A percentile compares a stretch with the other conserved stretches of the same genome.
Conservation (phyloP, 257 asterid species). For the Ballota nigra region DNA sequence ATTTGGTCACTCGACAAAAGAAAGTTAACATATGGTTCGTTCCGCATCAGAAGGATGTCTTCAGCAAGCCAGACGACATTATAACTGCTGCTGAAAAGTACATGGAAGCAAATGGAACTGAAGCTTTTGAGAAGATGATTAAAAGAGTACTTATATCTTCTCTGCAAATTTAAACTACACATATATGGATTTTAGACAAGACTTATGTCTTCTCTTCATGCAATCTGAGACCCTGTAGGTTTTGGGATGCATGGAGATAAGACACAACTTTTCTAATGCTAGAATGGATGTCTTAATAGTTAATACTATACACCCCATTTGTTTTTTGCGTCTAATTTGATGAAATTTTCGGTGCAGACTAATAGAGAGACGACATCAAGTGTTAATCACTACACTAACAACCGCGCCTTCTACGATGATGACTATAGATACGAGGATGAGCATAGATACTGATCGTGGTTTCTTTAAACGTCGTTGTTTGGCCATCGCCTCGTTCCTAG, state of each 20-base stretch:
- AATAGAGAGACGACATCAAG: conserved; percentile 30
- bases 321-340: not conserved
- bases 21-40: conserved; percentile 65
- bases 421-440: conserved; percentile 46
- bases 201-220: not conserved
- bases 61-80: conserved; percentile 64
- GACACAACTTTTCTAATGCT: not conserved
- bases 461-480: not conserved
- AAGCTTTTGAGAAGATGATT: conserved; percentile 70
- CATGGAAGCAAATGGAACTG: conserved; percentile 71
- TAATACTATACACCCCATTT: not conserved
- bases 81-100: conserved; percentile 81
- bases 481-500: not conserved
- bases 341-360: conserved; percentile 36
- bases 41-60: conserved; percentile 60
- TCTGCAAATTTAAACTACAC: not conserved
- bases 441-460: conserved; percentile 40
- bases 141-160: conserved; percentile 46
- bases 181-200: not conserved
- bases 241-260: not conserved
- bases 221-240: not conserved
- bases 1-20: conserved; percentile 61
- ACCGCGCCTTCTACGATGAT: conserved; percentile 48
- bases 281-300: not conserved
- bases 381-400: conserved; percentile 27